phyloP scores from a whole-genome alignment of 768 basidiomycete genomes.

The Tylopilus vinaceipallidus region DNA sequence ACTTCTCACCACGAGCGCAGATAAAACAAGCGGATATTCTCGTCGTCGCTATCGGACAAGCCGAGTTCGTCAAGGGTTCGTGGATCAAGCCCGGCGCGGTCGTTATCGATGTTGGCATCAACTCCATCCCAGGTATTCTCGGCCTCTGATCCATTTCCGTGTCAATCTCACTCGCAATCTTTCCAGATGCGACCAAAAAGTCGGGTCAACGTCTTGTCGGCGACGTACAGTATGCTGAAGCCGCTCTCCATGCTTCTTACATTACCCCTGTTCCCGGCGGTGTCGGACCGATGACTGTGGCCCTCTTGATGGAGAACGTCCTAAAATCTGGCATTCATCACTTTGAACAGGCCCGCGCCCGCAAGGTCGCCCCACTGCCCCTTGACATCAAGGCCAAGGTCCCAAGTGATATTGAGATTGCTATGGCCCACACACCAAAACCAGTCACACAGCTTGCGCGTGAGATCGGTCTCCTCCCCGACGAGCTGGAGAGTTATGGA shows the following conservation, averaged over 20 bases:
- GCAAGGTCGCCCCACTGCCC: slow-evolving; percentile 74
- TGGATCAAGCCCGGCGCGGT: slow-evolving; percentile 96
- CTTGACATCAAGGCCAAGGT: slow-evolving; percentile 82
- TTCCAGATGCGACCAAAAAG: slow-evolving; percentile 82
- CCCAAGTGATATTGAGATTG: slow-evolving; percentile 95
- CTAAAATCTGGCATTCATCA: slow-evolving; percentile 77
- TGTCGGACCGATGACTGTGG: slow-evolving; percentile 99
- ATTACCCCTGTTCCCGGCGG: slow-evolving; percentile 99
- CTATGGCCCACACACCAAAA: slow-evolving; percentile 92
- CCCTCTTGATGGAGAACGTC: slow-evolving; percentile 96
- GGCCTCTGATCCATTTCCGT: background rate
- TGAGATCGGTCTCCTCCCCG: slow-evolving; percentile 83
- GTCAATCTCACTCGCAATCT: background rate
- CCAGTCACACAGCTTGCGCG: slow-evolving; percentile 77
- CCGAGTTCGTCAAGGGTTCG: slow-evolving; percentile 85
- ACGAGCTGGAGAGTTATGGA: slow-evolving; percentile 92
- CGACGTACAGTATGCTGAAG: slow-evolving; percentile 85
- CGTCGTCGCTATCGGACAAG: slow-evolving; percentile 93
- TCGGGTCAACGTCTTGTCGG: slow-evolving; percentile 94
- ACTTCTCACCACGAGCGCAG: slow-evolving; percentile 37
- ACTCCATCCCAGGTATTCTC: slow-evolving; percentile 79
- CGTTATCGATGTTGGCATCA: slow-evolving; percentile 98
- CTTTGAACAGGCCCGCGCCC: slow-evolving; percentile 65
- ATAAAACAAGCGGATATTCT: slow-evolving; percentile 86
- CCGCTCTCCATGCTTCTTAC: slow-evolving; percentile 74